Evolutionary conservation across 371 early-diverging fungal genomes (phyloP).

Genomic region (Mortierella sp.): DNA sequence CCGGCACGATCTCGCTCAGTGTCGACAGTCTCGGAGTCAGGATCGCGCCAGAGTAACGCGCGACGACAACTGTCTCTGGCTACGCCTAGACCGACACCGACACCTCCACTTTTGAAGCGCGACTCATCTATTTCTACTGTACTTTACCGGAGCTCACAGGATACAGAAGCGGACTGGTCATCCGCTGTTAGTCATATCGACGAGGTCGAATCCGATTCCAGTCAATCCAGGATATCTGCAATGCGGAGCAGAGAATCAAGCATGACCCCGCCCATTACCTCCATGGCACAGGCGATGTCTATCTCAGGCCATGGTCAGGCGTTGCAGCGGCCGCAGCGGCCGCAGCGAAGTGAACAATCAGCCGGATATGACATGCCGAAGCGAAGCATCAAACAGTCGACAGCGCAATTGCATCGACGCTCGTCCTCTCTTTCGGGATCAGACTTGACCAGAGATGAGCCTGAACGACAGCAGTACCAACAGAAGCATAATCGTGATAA

Average conservation of each 20-base stretch:
- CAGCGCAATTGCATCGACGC: background rate
- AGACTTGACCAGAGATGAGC: background rate
- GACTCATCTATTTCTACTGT: background rate
- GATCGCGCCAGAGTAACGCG: background rate
- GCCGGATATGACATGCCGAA: background rate
- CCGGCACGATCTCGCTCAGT: background rate
- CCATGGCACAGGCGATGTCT: conserved; percentile 30
- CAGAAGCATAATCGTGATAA: background rate
- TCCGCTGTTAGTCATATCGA: conserved; percentile 11
- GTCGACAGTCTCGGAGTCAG: conserved; percentile 5
- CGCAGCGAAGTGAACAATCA: background rate
- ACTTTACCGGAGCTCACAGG: background rate
- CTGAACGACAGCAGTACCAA: background rate
- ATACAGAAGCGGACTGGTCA: conserved; percentile 34
- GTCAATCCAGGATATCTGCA: background rate
- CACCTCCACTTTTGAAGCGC: conserved; percentile 12
- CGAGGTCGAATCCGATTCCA: conserved; percentile 29
- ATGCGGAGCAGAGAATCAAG: conserved; percentile 29
- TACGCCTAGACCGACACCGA: background rate
- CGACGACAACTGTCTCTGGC: background rate
- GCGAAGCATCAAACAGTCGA: background rate
- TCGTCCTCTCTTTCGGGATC: background rate
- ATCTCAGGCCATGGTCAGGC: conserved; percentile 19
- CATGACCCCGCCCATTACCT: conserved; percentile 26
- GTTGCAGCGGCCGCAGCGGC: background rate